phyloP scores from a whole-genome alignment of 345 rosid species.

The Rubroshorea leprosula region DNA sequence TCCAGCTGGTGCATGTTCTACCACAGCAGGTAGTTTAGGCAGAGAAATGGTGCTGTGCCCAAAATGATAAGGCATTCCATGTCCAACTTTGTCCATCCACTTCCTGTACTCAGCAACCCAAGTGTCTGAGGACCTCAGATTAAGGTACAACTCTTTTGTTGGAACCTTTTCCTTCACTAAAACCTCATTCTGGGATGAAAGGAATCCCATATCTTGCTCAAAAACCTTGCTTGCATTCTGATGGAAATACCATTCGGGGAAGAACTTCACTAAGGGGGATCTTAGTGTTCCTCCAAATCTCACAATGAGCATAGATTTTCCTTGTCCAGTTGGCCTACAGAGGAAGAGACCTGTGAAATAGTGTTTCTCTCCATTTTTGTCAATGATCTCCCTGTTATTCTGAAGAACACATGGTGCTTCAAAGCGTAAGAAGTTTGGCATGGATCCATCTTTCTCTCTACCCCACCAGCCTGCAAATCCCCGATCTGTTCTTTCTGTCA shows the following conservation, averaged over 20 bases:
- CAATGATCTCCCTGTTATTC: conserved; percentile 55
- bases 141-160: conserved; percentile 70
- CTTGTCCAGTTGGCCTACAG: conserved; percentile 94
- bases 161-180: conserved; percentile 77
- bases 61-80: conserved; percentile 94
- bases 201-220: conserved; percentile 94
- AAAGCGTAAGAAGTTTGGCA: conserved; percentile 53
- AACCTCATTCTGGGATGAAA: conserved; percentile 83
- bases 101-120: conserved; percentile 91
- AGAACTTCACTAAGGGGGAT: conserved; percentile 38
- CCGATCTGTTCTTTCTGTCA: conserved; percentile 58
- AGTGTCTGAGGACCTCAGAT: conserved; percentile 74
- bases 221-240: conserved; percentile 82
- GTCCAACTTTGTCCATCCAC: conserved; percentile 98
- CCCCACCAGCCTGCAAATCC: conserved; percentile 97
- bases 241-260: conserved; percentile 85
- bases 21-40: conserved; percentile 67
- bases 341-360: conserved; percentile 78
- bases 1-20: conserved; percentile 92
- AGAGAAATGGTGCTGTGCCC: conserved; percentile 68
- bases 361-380: conserved; percentile 59
- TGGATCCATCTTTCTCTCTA: conserved; percentile 44
- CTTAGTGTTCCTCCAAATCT: conserved; percentile 72
- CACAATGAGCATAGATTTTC: conserved; percentile 90
- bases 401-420: conserved; percentile 83